These are phyloP conservation scores for Verticillium dahliae DNA, from an alignment of 2,329 filamentous ascomycete genomes.

Conservation along the genomic window DNA sequence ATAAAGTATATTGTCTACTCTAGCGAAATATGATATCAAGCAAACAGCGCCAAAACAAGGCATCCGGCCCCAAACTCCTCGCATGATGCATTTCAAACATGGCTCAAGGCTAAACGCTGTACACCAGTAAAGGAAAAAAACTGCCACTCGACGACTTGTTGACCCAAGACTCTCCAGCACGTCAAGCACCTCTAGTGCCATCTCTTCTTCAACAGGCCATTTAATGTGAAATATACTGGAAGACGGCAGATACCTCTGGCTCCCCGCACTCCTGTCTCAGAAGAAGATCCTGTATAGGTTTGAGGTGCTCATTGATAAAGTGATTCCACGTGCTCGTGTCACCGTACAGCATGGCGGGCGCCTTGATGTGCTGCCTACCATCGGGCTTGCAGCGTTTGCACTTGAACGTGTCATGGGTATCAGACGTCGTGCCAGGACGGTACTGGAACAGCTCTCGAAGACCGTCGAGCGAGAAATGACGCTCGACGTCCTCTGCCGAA, in stretches of 20 bases:
- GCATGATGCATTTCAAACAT: not conserved
- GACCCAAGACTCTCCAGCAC: too few species aligned
- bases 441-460: slow-evolving; percentile 94
- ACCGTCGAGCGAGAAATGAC: slow-evolving; percentile 89
- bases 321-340: slow-evolving; percentile 99
- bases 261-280: slow-evolving; percentile 78
- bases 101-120: not conserved
- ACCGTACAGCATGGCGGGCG: slow-evolving; percentile 90
- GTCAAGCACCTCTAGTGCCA: too few species aligned
- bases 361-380: slow-evolving; percentile 81
- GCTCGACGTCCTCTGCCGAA: slow-evolving; percentile 91
- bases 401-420: slow-evolving; percentile 98
- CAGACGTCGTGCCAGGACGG: slow-evolving; percentile 73
- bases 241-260: slow-evolving; percentile 82
- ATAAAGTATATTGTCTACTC: too few species aligned
- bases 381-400: slow-evolving; percentile 91
- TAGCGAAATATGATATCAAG: not conserved
- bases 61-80: not conserved
- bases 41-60: not conserved
- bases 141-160: too few species aligned
- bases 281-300: slow-evolving; percentile 82
- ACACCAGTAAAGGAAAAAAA: too few species aligned
- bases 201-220: not conserved
- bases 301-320: slow-evolving; percentile 75
- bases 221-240: slow-evolving; percentile 94